Percentiles rank a stretch among this genome's conserved stretches.
These are phyloP conservation scores for Candida ascalaphidarum DNA, from an alignment of 805 yeast genomes.

Conservation along the genomic window DNA sequence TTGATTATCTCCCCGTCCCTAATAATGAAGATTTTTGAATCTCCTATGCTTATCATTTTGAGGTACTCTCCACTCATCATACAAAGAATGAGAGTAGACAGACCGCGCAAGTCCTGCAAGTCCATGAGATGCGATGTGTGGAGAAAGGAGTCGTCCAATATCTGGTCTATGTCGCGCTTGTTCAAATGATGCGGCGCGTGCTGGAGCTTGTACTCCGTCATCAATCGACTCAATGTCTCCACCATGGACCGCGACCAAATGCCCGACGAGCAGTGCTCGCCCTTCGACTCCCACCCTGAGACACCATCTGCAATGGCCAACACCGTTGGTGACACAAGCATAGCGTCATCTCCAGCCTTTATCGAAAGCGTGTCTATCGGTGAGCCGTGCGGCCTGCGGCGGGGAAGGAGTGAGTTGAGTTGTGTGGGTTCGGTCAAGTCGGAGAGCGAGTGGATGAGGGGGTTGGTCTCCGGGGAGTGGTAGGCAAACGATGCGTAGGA, in stretches of 20 bases:
- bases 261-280: slow-evolving; percentile 33
- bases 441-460: slow-evolving; percentile 39
- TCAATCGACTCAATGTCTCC: slow-evolving; percentile 39
- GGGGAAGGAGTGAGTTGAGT: slow-evolving; percentile 36
- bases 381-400: slow-evolving; percentile 43
- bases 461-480: slow-evolving; percentile 30
- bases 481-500: slow-evolving; percentile 40
- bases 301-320: slow-evolving; percentile 52
- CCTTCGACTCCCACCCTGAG: slow-evolving; percentile 44
- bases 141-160: slow-evolving; percentile 38
- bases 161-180: slow-evolving; percentile 31
- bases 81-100: slow-evolving; percentile 39
- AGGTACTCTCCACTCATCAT: slow-evolving; percentile 41
- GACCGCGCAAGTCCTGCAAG: slow-evolving; percentile 37
- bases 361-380: slow-evolving; percentile 44
- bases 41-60: slow-evolving; percentile 45
- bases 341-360: slow-evolving; percentile 51
- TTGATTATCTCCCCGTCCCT: slow-evolving; percentile 35
- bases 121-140: slow-evolving; percentile 46
- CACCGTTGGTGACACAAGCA: slow-evolving; percentile 44
- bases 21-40: slow-evolving; percentile 39
- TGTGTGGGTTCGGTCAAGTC: slow-evolving; percentile 43
- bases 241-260: slow-evolving; percentile 46
- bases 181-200: slow-evolving; percentile 30
- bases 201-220: slow-evolving; percentile 35